Evolutionary conservation across 192 early-diverging fungal genomes (phyloP), one percentile per base, ranked within the genome.

Genomic region (Fimicolochytrium jonesii): DNA sequence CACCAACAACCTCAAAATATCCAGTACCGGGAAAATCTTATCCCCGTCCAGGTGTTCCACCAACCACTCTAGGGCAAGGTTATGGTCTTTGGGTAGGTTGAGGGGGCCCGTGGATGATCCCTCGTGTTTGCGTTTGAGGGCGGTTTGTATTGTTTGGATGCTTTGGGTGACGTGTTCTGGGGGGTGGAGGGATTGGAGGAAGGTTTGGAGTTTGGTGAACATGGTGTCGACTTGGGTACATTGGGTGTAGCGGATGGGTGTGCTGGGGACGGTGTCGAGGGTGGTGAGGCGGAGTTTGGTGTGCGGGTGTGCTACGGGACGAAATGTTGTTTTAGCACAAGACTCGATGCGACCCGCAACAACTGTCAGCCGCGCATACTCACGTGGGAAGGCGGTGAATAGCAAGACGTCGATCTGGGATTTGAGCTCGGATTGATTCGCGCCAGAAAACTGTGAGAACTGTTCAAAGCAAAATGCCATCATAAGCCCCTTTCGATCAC

Each of bases 361-460:
- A 15, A 17, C 23, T 59, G 0, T 22, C 37, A 26, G n/a, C 26
- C n/a, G 23, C 13, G 13, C 18, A 50, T 25, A 71, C 66, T 52
- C 79, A 77, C 78, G 81, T 49, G 88, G 88, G 65, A 81, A 84
- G 3, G 83, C 80, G 28, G 79, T 76, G 54, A 77, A 86, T 3
- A 85, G 58, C 3, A 90, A 56, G 18, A 85, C 41, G n/a, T 88
- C 80, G 4, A 90, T 72, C 6, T 63, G 70, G 31, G 71, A 77
- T 50, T 77, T 74, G 18, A 90, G 72, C 50, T 87, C 84, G 9
- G 69, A 67, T 30, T 67, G 59, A 52, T 90, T 66, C 13, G 88
- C 88, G 32, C 88, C 87, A 13, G 68, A 75, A 57, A 88, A 81
- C 44, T 84, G 77, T 20, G 72, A 64, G 20, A 71, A 73, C 66